phyloP scores from a whole-genome alignment of 2,329 filamentous ascomycete species.

The Diaporthe sp. region DNA sequence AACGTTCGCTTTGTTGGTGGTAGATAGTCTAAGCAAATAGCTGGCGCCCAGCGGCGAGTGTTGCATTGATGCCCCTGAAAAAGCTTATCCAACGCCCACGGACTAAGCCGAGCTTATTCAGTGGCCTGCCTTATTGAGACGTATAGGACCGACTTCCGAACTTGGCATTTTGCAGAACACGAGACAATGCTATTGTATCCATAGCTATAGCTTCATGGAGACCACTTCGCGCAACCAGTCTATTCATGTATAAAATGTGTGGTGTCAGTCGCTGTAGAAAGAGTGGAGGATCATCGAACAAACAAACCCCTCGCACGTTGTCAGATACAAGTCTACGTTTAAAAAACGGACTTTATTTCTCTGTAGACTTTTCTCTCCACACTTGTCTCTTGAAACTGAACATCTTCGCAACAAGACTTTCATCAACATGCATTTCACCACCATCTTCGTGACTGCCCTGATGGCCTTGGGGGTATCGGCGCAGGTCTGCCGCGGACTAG shows the following conservation, averaged over 20 bases:
- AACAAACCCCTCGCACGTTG: too few species aligned
- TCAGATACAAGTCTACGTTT: background rate
- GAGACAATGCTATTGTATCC: background rate
- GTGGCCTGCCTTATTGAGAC: slow-evolving; percentile 10
- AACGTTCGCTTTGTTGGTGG: background rate
- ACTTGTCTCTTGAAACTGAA: too few species aligned
- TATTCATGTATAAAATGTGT: background rate
- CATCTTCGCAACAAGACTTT: background rate
- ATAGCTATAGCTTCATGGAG: background rate
- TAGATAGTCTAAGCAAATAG: too few species aligned
- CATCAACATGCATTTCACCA: background rate
- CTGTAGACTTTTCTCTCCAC: background rate
- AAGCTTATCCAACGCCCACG: background rate
- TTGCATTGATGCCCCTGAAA: slow-evolving; percentile 18
- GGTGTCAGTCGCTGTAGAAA: background rate
- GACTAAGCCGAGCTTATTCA: slow-evolving; percentile 13
- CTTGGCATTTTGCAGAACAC: slow-evolving; percentile 6
- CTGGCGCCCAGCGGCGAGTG: background rate
- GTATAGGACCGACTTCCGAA: background rate
- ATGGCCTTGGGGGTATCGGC: background rate
- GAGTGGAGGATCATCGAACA: background rate
- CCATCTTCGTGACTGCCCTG: background rate
- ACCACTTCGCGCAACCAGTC: background rate
- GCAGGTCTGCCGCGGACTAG: background rate
- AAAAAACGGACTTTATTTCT: background rate